phyloP scores from a whole-genome alignment of 352 stramenopile genomes.

The Pythium aquatile region DNA sequence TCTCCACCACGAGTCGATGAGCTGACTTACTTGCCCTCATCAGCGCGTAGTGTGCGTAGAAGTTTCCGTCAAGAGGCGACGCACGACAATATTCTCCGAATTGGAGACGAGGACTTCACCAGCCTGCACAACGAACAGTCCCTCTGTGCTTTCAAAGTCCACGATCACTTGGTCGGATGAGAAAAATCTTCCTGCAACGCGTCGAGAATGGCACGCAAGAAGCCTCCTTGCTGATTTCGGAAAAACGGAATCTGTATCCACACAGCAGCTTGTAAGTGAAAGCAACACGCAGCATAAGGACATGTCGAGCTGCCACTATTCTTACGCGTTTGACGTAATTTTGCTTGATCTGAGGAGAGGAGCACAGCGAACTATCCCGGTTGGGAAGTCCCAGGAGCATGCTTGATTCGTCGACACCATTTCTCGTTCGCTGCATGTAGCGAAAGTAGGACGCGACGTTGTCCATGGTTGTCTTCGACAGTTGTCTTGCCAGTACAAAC shows the following conservation, averaged over 20 bases:
- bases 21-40: background rate
- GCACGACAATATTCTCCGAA: conserved; percentile 3
- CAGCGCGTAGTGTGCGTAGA: conserved; percentile 18
- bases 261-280: background rate
- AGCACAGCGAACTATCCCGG: conserved; percentile 22
- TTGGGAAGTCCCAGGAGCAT: conserved; percentile 14
- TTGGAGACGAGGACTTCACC: conserved; percentile 23
- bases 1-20: conserved; percentile 24
- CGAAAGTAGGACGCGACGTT: conserved; percentile 55
- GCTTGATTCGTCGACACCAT: conserved; percentile 23
- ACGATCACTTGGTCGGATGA: conserved; percentile 20
- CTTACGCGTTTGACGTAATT: conserved; percentile 19
- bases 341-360: conserved; percentile 25
- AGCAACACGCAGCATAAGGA: no score
- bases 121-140: conserved; percentile 20
- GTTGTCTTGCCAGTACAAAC: conserved; percentile 43
- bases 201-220: conserved; percentile 21
- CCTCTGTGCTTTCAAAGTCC: conserved; percentile 10
- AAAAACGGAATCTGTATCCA: conserved; percentile 20
- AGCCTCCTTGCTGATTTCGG: conserved; percentile 19
- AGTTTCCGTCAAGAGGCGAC: conserved; percentile 16
- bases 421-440: conserved; percentile 66
- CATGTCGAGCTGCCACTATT: no score
- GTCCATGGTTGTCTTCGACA: conserved; percentile 27
- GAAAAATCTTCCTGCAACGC: conserved; percentile 24